phyloP scores from a whole-genome alignment of 192 early-diverging fungal species.

The Rhizoclosmatium globosum region DNA sequence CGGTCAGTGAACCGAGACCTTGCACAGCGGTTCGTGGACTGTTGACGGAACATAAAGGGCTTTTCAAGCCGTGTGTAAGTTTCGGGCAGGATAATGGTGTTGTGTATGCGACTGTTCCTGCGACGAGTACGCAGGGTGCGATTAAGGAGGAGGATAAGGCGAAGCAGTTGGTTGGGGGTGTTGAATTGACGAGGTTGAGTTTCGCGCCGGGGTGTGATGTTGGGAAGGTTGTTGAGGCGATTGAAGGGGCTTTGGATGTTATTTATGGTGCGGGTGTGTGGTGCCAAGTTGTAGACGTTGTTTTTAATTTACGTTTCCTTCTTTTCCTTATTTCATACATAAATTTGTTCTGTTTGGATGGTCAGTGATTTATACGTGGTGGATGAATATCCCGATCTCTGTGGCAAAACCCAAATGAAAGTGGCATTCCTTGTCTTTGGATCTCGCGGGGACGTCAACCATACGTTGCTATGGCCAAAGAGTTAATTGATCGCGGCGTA shows the following conservation, averaged over 20 bases:
- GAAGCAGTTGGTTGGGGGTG: conserved; percentile 7
- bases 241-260: background rate
- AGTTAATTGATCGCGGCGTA: too few relatives aligned
- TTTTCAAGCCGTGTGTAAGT: background rate
- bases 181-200: conserved; percentile 4
- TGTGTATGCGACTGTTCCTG: conserved; percentile 7
- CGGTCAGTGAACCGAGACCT: background rate
- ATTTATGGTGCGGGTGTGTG: background rate
- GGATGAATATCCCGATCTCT: too few relatives aligned
- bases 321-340: too few relatives aligned
- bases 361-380: too few relatives aligned
- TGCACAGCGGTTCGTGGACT: conserved; percentile 1
- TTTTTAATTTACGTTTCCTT: too few relatives aligned
- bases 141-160: conserved; percentile 14
- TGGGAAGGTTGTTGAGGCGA: background rate
- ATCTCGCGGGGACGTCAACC: conserved; percentile 30
- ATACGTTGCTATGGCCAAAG: conserved; percentile 51
- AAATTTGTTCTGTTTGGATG: too few relatives aligned
- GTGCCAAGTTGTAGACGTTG: too few relatives aligned
- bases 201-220: background rate
- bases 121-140: background rate
- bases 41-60: background rate
- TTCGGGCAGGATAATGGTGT: conserved; percentile 6
- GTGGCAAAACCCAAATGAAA: too few relatives aligned
- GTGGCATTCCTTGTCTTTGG: conserved; percentile 28